phyloP scores from a whole-genome alignment of 2,329 filamentous ascomycete species.

The Tolypocladium endophyticum region DNA sequence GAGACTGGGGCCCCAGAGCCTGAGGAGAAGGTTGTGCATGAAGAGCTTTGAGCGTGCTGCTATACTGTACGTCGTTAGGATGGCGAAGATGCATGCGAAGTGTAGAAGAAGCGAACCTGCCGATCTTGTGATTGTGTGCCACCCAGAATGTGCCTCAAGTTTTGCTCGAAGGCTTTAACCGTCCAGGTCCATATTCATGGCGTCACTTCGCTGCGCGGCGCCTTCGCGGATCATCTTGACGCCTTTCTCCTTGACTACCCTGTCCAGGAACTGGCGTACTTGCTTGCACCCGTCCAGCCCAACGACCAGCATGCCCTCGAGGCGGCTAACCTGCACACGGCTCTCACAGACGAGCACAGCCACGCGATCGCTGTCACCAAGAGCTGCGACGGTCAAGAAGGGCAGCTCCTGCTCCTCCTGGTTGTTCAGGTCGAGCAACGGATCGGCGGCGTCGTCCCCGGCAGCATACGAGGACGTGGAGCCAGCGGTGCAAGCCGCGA shows the following conservation, averaged over 20 bases:
- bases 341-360: conserved; percentile 78
- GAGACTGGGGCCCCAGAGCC: conserved; percentile 17
- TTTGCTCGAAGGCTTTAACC: neutral
- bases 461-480: conserved; percentile 57
- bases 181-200: conserved; percentile 42
- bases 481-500: conserved; percentile 80
- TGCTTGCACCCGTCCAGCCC: conserved; percentile 87
- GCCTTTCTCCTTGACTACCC: conserved; percentile 64
- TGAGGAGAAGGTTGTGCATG: conserved; percentile 25
- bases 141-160: neutral
- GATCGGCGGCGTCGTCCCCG: conserved; percentile 61
- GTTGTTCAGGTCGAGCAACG: conserved; percentile 67
- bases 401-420: conserved; percentile 83
- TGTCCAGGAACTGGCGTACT: conserved; percentile 70
- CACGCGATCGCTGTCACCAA: conserved; percentile 64
- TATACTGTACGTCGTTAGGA: neutral
- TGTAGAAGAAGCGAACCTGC: neutral
- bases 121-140: neutral
- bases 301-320: conserved; percentile 90
- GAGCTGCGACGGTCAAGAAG: conserved; percentile 74
- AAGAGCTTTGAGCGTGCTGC: conserved; percentile 34
- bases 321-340: conserved; percentile 65
- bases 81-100: too few species aligned
- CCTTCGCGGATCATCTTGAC: conserved; percentile 50
- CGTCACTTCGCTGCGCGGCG: conserved; percentile 35